Evolutionary conservation across 192 early-diverging fungal species (phyloP), one percentile per base, ranked within the genome.

Genomic region (Backusella mclennaniae): DNA sequence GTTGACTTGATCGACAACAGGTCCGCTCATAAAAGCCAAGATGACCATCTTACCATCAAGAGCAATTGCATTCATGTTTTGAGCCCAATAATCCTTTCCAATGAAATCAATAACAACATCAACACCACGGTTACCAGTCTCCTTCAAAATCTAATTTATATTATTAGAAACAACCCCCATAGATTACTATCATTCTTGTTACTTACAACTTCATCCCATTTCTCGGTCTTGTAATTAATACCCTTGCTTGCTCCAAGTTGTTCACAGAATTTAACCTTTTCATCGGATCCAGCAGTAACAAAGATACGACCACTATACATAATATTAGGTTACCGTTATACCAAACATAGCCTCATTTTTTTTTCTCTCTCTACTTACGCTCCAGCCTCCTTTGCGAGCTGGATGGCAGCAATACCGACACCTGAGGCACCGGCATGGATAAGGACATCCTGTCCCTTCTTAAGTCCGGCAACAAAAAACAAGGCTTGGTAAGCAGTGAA

Each of bases 401-500:
- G 95, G 78, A 96, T 94, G 17, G 92, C 93, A 7, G 91, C 92
- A 4, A 89, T 86, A 9, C 93, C 92, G 4, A 96, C 95, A 63
- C 92, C 92, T 29, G 86, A 87, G 0, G 93, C 92, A 2, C 91
- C 95, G 6, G 93, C 95, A 81, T 96, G 95, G 42, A 95, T 92
- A 74, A 96, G 76, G 4, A 95, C 85, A 74, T 89, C 86, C 39
- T 95, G 88, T 66, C 90, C 87, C 33, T 75, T 67, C n/a, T 86
- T 72, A 6, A 93, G 36, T 14, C 86, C 77, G 70, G 84, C 87
- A 70, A 93, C 89, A 46, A 83, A 82, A 42, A 85, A 86, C 36
- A 95, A 77, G 1, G 91, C 91, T 77, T 95, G 92, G 73, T 87
- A 93, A 0, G 94, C 94, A 6, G 94, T 95, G 81, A 91, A 91